These are phyloP conservation scores for Xylariales sp. DNA, from an alignment of 2,329 filamentous ascomycete genomes.

Conservation along the genomic window DNA sequence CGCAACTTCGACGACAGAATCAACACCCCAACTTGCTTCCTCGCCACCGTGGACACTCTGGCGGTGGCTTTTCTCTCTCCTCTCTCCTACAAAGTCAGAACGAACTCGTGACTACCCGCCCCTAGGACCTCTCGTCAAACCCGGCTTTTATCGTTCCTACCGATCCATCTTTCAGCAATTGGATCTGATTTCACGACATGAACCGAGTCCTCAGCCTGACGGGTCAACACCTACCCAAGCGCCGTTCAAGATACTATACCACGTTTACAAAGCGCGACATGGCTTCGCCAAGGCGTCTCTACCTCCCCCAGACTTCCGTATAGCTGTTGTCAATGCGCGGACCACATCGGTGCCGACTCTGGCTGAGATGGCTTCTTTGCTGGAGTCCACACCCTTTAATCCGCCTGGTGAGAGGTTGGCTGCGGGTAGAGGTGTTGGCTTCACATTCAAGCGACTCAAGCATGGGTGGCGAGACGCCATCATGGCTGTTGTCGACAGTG, in stretches of 20 bases:
- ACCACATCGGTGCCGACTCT: slow-evolving; percentile 68
- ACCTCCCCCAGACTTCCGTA: slow-evolving; percentile 73
- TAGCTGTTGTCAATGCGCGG: slow-evolving; percentile 76
- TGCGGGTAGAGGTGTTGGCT: slow-evolving; percentile 29
- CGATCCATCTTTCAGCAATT: slow-evolving; percentile 71
- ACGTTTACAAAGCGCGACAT: slow-evolving; percentile 71
- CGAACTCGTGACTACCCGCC: slow-evolving; percentile 22
- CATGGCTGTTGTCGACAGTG: slow-evolving; percentile 83
- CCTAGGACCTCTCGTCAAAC: slow-evolving; percentile 55
- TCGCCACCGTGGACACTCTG: slow-evolving; percentile 32
- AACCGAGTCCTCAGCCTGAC: slow-evolving; percentile 38
- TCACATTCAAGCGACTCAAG: slow-evolving; percentile 71
- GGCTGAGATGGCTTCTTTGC: slow-evolving; percentile 63
- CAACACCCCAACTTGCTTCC: slow-evolving; percentile 4
- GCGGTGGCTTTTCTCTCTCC: slow-evolving; percentile 50
- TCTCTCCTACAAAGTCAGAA: slow-evolving; percentile 23
- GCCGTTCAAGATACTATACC: slow-evolving; percentile 70
- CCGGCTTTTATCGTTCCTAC: slow-evolving; percentile 63
- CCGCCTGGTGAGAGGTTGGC: slow-evolving; percentile 45
- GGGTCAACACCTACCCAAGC: slow-evolving; percentile 27
- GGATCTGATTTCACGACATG: slow-evolving; percentile 66
- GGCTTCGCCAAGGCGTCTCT: slow-evolving; percentile 77
- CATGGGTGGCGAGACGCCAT: slow-evolving; percentile 81
- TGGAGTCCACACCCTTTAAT: slow-evolving; percentile 69
- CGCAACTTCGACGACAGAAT: slow-evolving; percentile 41